A percentile compares a stretch with the other conserved stretches of the same genome.
These are phyloP conservation scores for Purpureocillium lavendulum DNA, from an alignment of 2,329 filamentous ascomycete genomes.

Conservation along the genomic window DNA sequence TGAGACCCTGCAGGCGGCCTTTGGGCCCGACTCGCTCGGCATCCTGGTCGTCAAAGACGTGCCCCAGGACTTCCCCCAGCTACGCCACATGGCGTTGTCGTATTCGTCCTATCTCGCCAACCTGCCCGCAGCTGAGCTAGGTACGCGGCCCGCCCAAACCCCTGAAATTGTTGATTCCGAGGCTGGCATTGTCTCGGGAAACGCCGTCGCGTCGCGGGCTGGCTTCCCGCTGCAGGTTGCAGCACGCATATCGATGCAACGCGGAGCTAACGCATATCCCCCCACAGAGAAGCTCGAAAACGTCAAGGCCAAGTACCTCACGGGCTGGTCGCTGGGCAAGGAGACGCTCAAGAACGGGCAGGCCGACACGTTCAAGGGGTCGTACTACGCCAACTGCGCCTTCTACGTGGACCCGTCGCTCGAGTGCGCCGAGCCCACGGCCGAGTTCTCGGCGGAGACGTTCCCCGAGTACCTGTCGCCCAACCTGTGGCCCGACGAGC, in stretches of 20 bases:
- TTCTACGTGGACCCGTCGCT: slow-evolving; percentile 61
- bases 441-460: slow-evolving; percentile 47
- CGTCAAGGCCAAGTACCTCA: slow-evolving; percentile 53
- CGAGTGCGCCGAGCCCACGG: slow-evolving; percentile 52
- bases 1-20: slow-evolving; percentile 65
- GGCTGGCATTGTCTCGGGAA: no score
- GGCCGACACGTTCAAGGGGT: slow-evolving; percentile 74
- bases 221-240: no score
- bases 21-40: slow-evolving; percentile 82
- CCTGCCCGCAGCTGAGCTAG: slow-evolving; percentile 61
- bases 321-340: slow-evolving; percentile 74
- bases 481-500: slow-evolving; percentile 76
- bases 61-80: slow-evolving; percentile 58
- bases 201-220: no score
- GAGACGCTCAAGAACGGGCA: slow-evolving; percentile 72
- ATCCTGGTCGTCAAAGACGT: slow-evolving; percentile 91
- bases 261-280: no score
- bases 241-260: no score
- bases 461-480: slow-evolving; percentile 85
- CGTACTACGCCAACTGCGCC: slow-evolving; percentile 76
- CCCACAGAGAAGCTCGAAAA: slow-evolving; percentile 47
- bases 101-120: slow-evolving; percentile 87
- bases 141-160: slow-evolving; percentile 45
- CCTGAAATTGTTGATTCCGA: no score
- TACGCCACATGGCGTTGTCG: slow-evolving; percentile 69